A percentile compares a stretch with the other conserved stretches of the same genome.
phyloP scores from a whole-genome alignment of 2,329 filamentous ascomycete species.

The Aspergillus pseudoviridinutans region DNA sequence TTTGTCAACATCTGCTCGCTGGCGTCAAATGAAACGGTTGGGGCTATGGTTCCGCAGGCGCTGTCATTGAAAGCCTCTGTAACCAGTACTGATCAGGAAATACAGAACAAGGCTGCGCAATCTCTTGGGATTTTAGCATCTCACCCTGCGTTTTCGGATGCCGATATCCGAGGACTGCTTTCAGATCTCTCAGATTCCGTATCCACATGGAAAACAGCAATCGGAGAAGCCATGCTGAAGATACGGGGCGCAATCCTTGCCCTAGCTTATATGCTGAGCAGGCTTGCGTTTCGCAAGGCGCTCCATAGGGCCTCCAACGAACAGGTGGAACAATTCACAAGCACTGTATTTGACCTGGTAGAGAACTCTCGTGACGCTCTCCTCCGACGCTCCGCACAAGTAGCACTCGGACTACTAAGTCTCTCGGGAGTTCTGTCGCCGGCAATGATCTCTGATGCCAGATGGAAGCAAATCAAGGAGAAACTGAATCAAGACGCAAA shows the following conservation, averaged over 20 bases:
- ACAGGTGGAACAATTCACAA: slow-evolving; percentile 42
- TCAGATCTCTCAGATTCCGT: slow-evolving; percentile 46
- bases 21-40: slow-evolving; percentile 51
- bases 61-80: slow-evolving; percentile 57
- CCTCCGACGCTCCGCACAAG: slow-evolving; percentile 55
- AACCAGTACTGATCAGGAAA: slow-evolving; percentile 66
- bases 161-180: slow-evolving; percentile 43
- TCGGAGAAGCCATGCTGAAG: slow-evolving; percentile 57
- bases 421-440: slow-evolving; percentile 52
- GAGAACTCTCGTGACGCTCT: slow-evolving; percentile 51
- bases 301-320: slow-evolving; percentile 28
- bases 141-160: slow-evolving; percentile 47
- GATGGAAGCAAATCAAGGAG: slow-evolving; percentile 52
- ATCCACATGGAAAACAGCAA: slow-evolving; percentile 53
- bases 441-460: slow-evolving; percentile 23
- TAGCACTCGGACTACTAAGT: slow-evolving; percentile 59
- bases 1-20: slow-evolving; percentile 55
- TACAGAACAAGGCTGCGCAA: slow-evolving; percentile 64
- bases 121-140: slow-evolving; percentile 73
- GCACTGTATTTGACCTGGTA: slow-evolving; percentile 50
- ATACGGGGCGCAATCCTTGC: slow-evolving; percentile 60
- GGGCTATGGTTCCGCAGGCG: slow-evolving; percentile 47
- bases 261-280: slow-evolving; percentile 55
- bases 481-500: slow-evolving; percentile 67
- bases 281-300: slow-evolving; percentile 49